Evolutionary conservation across 164 flowering plant species (phyloP), one percentile per base, ranked within the genome.

Genomic region (Macadamia tetraphylla): DNA sequence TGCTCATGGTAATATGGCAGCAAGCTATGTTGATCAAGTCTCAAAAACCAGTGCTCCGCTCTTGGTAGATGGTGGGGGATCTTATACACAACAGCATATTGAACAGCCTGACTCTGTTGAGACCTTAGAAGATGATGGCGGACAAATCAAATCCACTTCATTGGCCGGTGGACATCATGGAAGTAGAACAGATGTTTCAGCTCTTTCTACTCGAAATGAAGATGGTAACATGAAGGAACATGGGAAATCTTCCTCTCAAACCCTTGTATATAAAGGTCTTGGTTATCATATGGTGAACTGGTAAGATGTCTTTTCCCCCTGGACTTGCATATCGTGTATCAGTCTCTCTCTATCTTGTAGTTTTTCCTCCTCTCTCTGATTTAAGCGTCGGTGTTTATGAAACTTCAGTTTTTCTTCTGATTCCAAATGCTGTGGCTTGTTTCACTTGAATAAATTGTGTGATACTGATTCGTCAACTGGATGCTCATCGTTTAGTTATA

Each of bases 271-370:
- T 71, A 77, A 80, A 75, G 95, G 88, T 69, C 88, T 82, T 79
- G 78, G 87, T 57, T 94, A 88, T 83, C 98, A 90, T 79, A 92
- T 92, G 97, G 98, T 92, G 75, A 94, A 94, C 91, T 83, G 98
- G 98, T 94, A 75, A 85, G 97, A 86, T 69, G 62, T 79, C 71
- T 69, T 68, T 71, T 67, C 48, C 48, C 42, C 9, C 40, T 2
- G 40, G 40, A 35, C 40, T 35, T 35, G 40, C 40, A 35, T 35
- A 35, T 35, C 40, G 23, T 35, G 40, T 35, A 2, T 2, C 40
- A 35, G 40, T 35, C 3, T 35, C 40, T 35, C 40, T 35, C 40
- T 5, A 2, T 35, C 40, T 35, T 35, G 23, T 23, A 23, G 23
- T 29, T 43, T 32, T 14, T 14, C 9, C 15, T 31, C 42, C 3